Conservation (phyloP, 345 rosid species). For the Eucalyptus curtisii region DNA sequence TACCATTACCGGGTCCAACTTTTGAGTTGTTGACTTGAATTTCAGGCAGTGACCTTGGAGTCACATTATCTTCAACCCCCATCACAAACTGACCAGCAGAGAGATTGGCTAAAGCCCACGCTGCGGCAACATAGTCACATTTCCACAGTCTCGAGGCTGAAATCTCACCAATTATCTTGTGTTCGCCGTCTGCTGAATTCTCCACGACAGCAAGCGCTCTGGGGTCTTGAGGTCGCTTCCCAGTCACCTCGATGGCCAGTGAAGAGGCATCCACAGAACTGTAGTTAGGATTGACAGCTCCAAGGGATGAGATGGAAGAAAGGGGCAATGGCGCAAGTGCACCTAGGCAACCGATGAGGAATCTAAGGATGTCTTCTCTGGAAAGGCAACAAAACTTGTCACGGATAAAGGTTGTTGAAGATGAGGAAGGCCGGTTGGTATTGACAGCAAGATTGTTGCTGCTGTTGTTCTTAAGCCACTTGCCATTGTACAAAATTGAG, state of each 20-base stretch:
- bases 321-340: constrained; percentile 96
- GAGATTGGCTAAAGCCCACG: constrained; percentile 92
- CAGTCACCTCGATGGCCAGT: constrained; percentile 58
- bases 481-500: constrained; percentile 69
- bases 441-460: constrained; percentile 31
- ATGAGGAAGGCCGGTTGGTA: constrained; percentile 42
- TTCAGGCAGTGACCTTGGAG: constrained; percentile 50
- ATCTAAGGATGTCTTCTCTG: constrained; percentile 85
- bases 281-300: constrained; percentile 52
- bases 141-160: constrained; percentile 93
- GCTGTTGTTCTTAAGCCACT: constrained; percentile 86
- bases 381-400: constrained; percentile 95
- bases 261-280: constrained; percentile 51
- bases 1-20: constrained; percentile 16
- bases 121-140: constrained; percentile 84
- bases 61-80: constrained; percentile 82
- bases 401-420: constrained; percentile 32
- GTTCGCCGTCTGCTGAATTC: constrained; percentile 36
- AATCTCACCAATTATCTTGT: constrained; percentile 80
- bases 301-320: constrained; percentile 63
- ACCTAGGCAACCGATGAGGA: constrained; percentile 92
- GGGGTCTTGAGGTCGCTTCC: constrained; percentile 51
- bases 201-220: constrained; percentile 75
- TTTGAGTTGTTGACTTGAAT: constrained; percentile 26
- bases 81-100: constrained; percentile 91